A percentile compares a stretch with the other conserved stretches of the same genome.
phyloP scores from a whole-genome alignment of 169 alveolate species.

The Cryptosporidium ubiquitum region DNA sequence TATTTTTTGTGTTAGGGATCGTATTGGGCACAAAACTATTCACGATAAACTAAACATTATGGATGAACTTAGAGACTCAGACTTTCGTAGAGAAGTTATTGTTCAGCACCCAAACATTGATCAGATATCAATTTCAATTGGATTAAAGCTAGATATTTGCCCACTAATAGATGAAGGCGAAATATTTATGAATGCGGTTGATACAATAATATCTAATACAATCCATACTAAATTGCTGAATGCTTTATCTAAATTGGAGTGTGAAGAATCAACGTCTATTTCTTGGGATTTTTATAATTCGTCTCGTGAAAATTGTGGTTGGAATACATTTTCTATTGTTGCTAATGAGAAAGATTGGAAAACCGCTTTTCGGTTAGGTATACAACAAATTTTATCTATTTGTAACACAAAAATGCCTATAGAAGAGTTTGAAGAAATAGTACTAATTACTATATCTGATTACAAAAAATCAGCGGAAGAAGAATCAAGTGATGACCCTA shows the following conservation, averaged over 20 bases:
- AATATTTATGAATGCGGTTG: conserved; percentile 49
- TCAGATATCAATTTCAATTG: conserved; percentile 49
- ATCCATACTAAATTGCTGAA: background rate
- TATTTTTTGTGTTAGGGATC: conserved; percentile 12
- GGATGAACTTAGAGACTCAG: background rate
- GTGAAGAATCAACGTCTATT: background rate
- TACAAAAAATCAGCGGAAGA: conserved; percentile 56
- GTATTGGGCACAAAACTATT: conserved; percentile 52
- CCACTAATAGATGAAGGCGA: conserved; percentile 70
- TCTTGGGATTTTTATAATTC: conserved; percentile 73
- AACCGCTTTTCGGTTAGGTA: background rate
- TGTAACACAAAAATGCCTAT: conserved; percentile 2
- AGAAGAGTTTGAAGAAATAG: conserved; percentile 46
- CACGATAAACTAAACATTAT: background rate
- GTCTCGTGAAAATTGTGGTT: conserved; percentile 58
- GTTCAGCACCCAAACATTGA: conserved; percentile 7
- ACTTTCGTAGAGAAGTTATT: background rate
- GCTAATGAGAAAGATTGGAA: conserved; percentile 21
- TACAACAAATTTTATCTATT: conserved; percentile 4
- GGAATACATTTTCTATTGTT: conserved; percentile 63
- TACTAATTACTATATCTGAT: conserved; percentile 30
- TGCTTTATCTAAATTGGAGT: background rate
- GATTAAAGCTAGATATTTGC: conserved; percentile 38
- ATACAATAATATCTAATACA: conserved; percentile 45
- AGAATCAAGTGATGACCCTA: conserved; percentile 56